phyloP scores from a whole-genome alignment of 805 yeast species.

The Yarrowia sp. region DNA sequence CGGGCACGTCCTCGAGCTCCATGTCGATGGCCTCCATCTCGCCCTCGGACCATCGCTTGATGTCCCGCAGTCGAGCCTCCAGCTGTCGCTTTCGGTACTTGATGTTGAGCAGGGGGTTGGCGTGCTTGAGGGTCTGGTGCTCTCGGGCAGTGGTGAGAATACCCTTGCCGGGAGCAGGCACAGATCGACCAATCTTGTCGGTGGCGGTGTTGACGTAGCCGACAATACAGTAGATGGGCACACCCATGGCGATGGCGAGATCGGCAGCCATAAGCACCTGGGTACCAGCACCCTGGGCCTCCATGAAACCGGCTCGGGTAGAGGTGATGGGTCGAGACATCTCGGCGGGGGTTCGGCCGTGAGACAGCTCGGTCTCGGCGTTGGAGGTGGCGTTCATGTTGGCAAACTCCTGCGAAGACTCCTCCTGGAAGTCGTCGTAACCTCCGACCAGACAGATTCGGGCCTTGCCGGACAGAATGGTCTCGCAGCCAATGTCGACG shows the following conservation, averaged over 20 bases:
- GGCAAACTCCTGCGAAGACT: slow-evolving; percentile 95
- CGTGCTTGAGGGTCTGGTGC: slow-evolving; percentile 73
- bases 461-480: slow-evolving; percentile 90
- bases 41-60: slow-evolving; percentile 77
- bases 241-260: slow-evolving; percentile 96
- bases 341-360: slow-evolving; percentile 96
- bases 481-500: slow-evolving; percentile 92
- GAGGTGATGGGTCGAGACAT: slow-evolving; percentile 99
- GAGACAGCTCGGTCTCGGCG: slow-evolving; percentile 79
- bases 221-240: slow-evolving; percentile 93
- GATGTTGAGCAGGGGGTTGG: slow-evolving; percentile 78
- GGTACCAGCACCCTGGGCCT: slow-evolving; percentile 98
- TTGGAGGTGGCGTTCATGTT: slow-evolving; percentile 99
- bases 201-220: slow-evolving; percentile 96
- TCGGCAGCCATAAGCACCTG: slow-evolving; percentile 95
- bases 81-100: slow-evolving; percentile 93
- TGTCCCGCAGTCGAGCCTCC: slow-evolving; percentile 70
- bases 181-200: slow-evolving; percentile 97
- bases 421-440: slow-evolving; percentile 99
- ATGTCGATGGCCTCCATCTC: slow-evolving; percentile 70
- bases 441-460: slow-evolving; percentile 98
- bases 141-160: slow-evolving; percentile 97
- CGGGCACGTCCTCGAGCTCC: slow-evolving; percentile 58
- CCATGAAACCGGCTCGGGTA: slow-evolving; percentile 97
- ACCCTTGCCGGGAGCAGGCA: slow-evolving; percentile 99